A percentile compares a stretch with the other conserved stretches of the same genome.
These are phyloP conservation scores for Macaranga tanarius DNA, from an alignment of 441 rosid species.

Conservation along the genomic window DNA sequence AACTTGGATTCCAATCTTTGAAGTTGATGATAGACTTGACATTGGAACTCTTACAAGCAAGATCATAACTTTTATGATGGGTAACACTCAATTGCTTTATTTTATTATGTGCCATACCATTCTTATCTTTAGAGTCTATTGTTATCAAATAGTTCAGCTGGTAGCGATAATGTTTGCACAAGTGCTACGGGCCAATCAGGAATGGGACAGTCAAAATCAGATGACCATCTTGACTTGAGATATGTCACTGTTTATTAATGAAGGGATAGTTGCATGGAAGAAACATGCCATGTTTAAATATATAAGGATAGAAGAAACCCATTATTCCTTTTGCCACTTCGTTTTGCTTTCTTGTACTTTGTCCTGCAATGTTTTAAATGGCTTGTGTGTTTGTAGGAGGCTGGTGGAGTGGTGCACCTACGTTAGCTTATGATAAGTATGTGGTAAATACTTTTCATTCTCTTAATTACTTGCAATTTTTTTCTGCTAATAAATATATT, in stretches of 20 bases:
- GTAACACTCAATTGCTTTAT: conserved; percentile 35
- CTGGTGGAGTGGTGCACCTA: conserved; percentile 96
- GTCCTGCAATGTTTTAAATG: conserved; percentile 12
- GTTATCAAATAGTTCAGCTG: conserved; percentile 6
- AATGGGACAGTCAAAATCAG: neutral
- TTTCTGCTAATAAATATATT: conserved; percentile 11
- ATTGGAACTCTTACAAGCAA: conserved; percentile 66
- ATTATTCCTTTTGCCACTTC: neutral
- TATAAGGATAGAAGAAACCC: neutral
- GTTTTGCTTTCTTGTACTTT: neutral
- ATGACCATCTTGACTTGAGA: conserved; percentile 12
- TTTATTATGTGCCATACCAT: neutral
- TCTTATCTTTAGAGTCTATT: neutral
- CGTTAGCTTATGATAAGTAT: conserved; percentile 65
- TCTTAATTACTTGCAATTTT: conserved; percentile 14
- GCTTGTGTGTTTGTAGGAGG: conserved; percentile 60
- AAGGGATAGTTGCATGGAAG: neutral
- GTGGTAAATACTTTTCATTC: conserved; percentile 21
- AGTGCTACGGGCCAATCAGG: neutral
- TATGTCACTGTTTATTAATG: neutral
- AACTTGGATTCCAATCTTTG: conserved; percentile 80
- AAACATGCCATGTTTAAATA: neutral
- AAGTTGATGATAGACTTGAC: conserved; percentile 55
- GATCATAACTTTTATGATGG: conserved; percentile 74
- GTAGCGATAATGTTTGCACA: neutral